Evolutionary conservation across 1,284 basidiomycete genomes (phyloP).

Genomic region (Lentinula novae-zelandiae): DNA sequence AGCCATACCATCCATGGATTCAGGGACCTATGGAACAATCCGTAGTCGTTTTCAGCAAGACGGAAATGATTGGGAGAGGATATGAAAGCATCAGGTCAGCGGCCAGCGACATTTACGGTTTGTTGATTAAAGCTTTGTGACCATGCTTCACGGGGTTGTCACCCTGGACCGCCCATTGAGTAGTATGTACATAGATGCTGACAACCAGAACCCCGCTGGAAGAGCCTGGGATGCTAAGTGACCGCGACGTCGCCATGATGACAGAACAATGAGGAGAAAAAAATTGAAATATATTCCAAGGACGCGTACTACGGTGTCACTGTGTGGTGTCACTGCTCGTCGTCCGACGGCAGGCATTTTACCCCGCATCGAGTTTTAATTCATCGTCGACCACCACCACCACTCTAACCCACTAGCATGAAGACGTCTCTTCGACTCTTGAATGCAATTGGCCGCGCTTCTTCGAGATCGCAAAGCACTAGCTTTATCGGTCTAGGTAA

Average conservation of each 20-base stretch:
- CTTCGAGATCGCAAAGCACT: conserved; percentile 47
- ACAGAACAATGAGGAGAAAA: no score
- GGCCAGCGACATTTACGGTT: neutral
- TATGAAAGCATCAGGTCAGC: no score
- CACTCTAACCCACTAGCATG: conserved; percentile 3
- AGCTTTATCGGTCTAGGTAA: conserved; percentile 76
- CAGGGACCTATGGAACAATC: neutral
- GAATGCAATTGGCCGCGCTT: conserved; percentile 2
- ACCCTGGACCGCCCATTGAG: neutral
- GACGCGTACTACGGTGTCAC: no score
- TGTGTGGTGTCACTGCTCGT: neutral
- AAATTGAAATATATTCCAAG: no score
- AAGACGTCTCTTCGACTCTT: conserved; percentile 11
- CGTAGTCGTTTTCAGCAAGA: neutral
- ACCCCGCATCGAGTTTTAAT: neutral
- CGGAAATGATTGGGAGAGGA: neutral
- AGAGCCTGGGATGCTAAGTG: no score
- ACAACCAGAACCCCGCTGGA: neutral
- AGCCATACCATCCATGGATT: no score
- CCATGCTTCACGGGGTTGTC: neutral
- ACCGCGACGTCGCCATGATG: no score
- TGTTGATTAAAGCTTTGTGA: neutral
- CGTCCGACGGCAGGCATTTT: neutral
- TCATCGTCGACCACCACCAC: no score
- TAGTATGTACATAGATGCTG: neutral